phyloP scores from a whole-genome alignment of 2,329 filamentous ascomycete species.

The Fusarium annulatum region DNA sequence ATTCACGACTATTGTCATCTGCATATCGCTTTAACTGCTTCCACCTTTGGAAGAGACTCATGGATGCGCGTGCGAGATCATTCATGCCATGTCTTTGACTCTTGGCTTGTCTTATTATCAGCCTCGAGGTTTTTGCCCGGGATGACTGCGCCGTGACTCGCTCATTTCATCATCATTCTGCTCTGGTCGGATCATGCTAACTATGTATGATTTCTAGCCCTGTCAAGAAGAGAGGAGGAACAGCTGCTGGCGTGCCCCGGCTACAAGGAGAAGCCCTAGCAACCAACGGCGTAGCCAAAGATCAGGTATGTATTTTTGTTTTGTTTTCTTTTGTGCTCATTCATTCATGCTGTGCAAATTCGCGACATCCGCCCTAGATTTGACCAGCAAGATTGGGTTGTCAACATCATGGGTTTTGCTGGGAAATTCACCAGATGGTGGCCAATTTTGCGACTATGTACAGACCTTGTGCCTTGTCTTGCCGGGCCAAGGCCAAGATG shows the following conservation, averaged over 20 bases:
- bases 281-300: slow-evolving; percentile 64
- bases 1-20: background rate
- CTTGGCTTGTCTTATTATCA: slow-evolving; percentile 13
- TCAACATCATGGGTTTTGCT: slow-evolving; percentile 7
- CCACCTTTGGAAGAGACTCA: background rate
- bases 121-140: background rate
- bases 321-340: background rate
- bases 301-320: slow-evolving; percentile 58
- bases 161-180: background rate
- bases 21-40: background rate
- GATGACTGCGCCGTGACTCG: background rate
- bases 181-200: slow-evolving; percentile 32
- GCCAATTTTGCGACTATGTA: slow-evolving; percentile 29
- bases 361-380: background rate
- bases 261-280: slow-evolving; percentile 72
- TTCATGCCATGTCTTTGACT: slow-evolving; percentile 14
- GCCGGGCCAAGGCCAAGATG: slow-evolving; percentile 7
- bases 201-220: slow-evolving; percentile 63
- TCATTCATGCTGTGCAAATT: background rate
- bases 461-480: slow-evolving; percentile 9
- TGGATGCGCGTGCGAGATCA: slow-evolving; percentile 27
- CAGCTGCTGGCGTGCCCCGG: slow-evolving; percentile 75
- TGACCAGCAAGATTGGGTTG: background rate
- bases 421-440: slow-evolving; percentile 26
- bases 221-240: slow-evolving; percentile 76